Evolutionary conservation across 768 basidiomycete species (phyloP).

Genomic region (Lactarius trivialis): DNA sequence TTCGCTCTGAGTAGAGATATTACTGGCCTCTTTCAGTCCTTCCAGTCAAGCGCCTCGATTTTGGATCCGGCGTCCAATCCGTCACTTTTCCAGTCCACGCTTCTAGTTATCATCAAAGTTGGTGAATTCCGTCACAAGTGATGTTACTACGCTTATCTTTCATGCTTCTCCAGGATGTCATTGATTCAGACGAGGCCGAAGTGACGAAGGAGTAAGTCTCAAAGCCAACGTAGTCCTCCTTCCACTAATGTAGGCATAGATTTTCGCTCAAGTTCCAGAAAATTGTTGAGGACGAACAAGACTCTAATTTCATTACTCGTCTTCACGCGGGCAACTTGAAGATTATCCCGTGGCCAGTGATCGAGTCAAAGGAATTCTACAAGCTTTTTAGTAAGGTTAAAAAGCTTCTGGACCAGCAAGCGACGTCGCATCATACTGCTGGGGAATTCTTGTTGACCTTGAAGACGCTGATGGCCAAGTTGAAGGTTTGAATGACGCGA

Average conservation of each 20-base stretch:
- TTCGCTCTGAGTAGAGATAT: conserved; percentile 56
- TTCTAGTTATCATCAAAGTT: conserved; percentile 62
- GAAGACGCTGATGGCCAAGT: conserved; percentile 60
- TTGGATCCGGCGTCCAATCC: conserved; percentile 55
- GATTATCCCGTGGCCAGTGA: conserved; percentile 36
- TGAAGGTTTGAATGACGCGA: conserved; percentile 38
- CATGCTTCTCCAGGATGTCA: conserved; percentile 42
- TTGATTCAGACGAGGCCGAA: conserved; percentile 52
- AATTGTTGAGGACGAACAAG: conserved; percentile 56
- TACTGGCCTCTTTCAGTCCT: conserved; percentile 52
- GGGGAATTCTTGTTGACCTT: conserved; percentile 49
- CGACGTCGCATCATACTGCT: conserved; percentile 41
- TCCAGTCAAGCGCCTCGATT: conserved; percentile 49
- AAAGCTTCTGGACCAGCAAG: conserved; percentile 41
- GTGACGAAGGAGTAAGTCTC: conserved; percentile 48
- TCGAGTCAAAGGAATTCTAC: conserved; percentile 47
- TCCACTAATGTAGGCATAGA: conserved; percentile 27
- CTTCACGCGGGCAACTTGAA: conserved; percentile 48
- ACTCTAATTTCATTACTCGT: conserved; percentile 39
- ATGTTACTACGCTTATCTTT: not conserved
- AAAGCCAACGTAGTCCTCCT: not conserved
- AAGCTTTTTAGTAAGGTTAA: conserved; percentile 43
- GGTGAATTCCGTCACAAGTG: not conserved
- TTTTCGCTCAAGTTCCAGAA: conserved; percentile 51
- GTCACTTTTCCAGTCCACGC: conserved; percentile 47